A percentile compares a stretch with the other conserved stretches of the same genome.
phyloP scores from a whole-genome alignment of 2,329 filamentous ascomycete species.

The Capronia americana region DNA sequence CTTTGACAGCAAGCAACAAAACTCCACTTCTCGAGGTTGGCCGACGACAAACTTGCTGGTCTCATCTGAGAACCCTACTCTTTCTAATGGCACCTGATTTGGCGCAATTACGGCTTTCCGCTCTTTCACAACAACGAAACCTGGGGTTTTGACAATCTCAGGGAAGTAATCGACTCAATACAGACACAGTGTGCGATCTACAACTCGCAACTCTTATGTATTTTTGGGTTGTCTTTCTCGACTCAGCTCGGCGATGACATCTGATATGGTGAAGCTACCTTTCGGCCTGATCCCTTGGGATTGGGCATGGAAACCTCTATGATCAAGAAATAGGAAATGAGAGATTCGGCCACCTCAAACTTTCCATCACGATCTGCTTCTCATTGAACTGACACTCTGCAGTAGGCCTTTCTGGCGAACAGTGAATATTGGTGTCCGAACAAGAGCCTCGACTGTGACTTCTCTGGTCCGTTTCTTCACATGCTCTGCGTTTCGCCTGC shows the following conservation, averaged over 20 bases:
- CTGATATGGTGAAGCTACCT: constrained; percentile 37
- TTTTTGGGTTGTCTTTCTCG: constrained; percentile 36
- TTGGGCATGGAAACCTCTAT: constrained; percentile 36
- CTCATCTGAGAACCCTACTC: constrained; percentile 47
- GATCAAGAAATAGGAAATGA: constrained; percentile 49
- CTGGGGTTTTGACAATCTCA: constrained; percentile 31
- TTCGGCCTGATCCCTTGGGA: constrained; percentile 31
- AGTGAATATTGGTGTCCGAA: not conserved
- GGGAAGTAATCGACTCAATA: constrained; percentile 32
- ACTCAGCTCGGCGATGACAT: constrained; percentile 30
- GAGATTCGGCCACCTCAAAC: constrained; percentile 54
- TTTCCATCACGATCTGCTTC: not conserved
- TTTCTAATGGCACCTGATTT: constrained; percentile 46
- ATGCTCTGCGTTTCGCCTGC: not conserved
- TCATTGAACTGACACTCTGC: not conserved
- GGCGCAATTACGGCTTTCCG: constrained; percentile 43
- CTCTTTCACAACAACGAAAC: constrained; percentile 28
- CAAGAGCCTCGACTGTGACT: not conserved
- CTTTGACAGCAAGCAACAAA: constrained; percentile 37
- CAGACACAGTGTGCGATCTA: constrained; percentile 43
- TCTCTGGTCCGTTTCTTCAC: not conserved
- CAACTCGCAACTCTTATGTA: constrained; percentile 43
- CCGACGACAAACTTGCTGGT: constrained; percentile 51
- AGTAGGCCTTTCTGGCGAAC: not conserved
- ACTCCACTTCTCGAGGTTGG: constrained; percentile 56